Evolutionary conservation across 129 eudicot genomes (phyloP).

Genomic region (Gnaphalium uliginosum): DNA sequence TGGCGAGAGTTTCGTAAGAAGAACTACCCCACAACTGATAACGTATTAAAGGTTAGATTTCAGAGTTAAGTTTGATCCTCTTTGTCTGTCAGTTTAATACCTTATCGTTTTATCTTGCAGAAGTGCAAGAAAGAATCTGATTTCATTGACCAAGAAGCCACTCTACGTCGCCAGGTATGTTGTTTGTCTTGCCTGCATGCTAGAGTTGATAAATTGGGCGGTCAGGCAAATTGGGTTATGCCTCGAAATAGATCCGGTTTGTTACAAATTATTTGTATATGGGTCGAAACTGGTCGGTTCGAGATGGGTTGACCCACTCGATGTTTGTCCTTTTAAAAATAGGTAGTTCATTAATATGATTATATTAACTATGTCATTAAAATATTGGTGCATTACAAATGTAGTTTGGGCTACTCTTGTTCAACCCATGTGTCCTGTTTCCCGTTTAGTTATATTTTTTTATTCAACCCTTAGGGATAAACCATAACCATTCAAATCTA

Average conservation of each 20-base stretch:
- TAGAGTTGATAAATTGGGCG: not conserved
- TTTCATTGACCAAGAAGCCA: conserved; percentile 47
- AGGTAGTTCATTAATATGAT: not conserved
- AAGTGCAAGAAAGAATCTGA: conserved; percentile 45
- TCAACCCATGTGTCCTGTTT: not conserved
- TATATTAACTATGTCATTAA: not conserved
- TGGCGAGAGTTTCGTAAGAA: conserved; percentile 90
- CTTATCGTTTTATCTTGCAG: conserved; percentile 44
- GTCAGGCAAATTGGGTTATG: not conserved
- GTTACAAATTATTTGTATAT: not conserved
- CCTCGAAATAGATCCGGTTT: not conserved
- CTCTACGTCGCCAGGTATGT: conserved; percentile 75
- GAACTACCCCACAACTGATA: conserved; percentile 60
- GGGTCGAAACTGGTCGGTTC: not conserved
- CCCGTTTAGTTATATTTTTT: not conserved
- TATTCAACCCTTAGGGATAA: not conserved
- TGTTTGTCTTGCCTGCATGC: not conserved
- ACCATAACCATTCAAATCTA: not conserved
- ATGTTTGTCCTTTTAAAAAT: not conserved
- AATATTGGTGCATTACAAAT: not conserved
- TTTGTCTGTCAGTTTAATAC: not conserved
- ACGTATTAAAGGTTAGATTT: conserved; percentile 54
- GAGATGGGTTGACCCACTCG: not conserved
- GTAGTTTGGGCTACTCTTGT: not conserved
- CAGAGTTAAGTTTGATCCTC: conserved; percentile 4